Base-by-base conservation (phyloP, 2,329 filamentous ascomycete genomes). In the Ophiosphaerella korrae region DNA sequence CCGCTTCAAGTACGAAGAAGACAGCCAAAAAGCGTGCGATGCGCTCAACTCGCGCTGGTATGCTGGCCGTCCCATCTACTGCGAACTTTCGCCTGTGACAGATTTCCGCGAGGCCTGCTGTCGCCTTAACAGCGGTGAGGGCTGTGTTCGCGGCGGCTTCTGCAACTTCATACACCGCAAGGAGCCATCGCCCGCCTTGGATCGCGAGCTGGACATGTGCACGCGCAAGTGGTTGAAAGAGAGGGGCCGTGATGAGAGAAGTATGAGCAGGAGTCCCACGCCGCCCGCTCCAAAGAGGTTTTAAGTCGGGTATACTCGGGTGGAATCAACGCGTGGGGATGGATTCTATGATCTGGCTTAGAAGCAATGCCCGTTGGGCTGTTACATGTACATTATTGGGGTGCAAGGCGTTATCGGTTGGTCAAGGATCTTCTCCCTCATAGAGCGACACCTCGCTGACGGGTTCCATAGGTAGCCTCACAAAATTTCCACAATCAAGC, bases 101-200 rank as follows among this genome's bases (percentile, higher is more conserved):
- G 94, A 99, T 78, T 99, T 99, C 77, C 84, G 94, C 73, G 94
- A 99, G 80, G 94, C 94, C 14, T 99, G 94, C 75, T 99, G 94
- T 77, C 85, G 94, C 47, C 82, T 97, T 23, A 99, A 99, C 71
- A 89, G 85, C 34, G 94, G 94, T 56, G 94, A 97, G 76, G 94
- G 94, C 38, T 99, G 94, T 76, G 92, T 96, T 37, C 84, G 94
- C 60, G 94, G 92, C 57, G 94, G 94, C 29, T 97, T 97, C 80
- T 99, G 94, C 83, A 99, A 99, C 76, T 99, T 99, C 75, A 99
- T 99, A 61, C 94, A 99, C 75, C 85, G 94, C 70, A 99, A 99
- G 81, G 94, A 97, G 73, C 94, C 94, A 3, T 85, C 84, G 63
- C 81, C 90, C 9, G 93, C 97, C 78, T 80, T 99, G 64, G 94